Evolutionary conservation across 169 alveolate species (phyloP).

Genomic region (Cryptosporidium canis): DNA sequence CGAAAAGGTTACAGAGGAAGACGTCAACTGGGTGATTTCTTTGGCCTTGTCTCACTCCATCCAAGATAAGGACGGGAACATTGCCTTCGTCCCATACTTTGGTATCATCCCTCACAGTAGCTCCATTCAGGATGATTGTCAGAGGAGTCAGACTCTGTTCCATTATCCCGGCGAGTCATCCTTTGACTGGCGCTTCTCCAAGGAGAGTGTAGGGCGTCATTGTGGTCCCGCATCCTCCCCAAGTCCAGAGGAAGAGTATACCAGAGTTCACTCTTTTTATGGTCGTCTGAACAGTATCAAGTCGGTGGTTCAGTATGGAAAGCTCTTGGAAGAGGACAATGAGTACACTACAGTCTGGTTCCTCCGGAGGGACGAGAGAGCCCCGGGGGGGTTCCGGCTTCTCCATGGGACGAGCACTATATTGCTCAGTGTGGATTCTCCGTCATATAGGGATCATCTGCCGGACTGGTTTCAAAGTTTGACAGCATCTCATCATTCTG

Average conservation of each 20-base stretch:
- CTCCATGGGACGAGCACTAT: constrained; percentile 16
- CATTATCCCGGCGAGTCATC: constrained; percentile 14
- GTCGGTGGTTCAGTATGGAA: constrained; percentile 53
- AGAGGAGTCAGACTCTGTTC: not conserved
- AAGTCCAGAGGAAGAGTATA: not conserved
- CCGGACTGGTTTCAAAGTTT: constrained; percentile 20
- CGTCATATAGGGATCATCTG: not conserved
- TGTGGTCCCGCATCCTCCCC: not conserved
- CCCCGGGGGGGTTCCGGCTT: not conserved
- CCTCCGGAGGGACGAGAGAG: constrained; percentile 8
- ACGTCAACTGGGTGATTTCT: constrained; percentile 54
- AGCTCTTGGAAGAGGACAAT: not conserved
- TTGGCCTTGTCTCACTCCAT: constrained; percentile 40
- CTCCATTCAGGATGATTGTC: not conserved
- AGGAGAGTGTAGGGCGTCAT: not conserved
- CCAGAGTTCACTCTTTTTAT: constrained; percentile 6
- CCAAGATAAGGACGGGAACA: constrained; percentile 28
- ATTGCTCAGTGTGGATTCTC: not conserved
- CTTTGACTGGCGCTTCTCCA: constrained; percentile 12
- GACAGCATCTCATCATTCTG: not conserved
- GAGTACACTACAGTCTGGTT: constrained; percentile 54
- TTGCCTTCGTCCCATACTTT: constrained; percentile 50
- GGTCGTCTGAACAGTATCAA: constrained; percentile 49
- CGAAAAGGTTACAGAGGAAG: constrained; percentile 5
- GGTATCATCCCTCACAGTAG: constrained; percentile 23